Base-by-base conservation (phyloP, 2,329 filamentous ascomycete genomes). In the Fusarium euwallaceae region DNA sequence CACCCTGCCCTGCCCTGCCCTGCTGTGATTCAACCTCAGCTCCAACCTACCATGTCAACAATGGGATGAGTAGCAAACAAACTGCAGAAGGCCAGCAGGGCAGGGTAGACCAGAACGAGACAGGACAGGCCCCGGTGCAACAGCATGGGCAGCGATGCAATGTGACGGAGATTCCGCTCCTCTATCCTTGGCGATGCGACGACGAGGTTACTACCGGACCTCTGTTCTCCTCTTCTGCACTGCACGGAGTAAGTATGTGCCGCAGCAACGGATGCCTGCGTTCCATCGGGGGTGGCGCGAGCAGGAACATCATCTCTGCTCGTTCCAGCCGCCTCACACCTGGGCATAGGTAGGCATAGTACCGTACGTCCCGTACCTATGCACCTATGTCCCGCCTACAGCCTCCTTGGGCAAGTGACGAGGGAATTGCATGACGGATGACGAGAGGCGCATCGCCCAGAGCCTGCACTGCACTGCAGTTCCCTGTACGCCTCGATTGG, bases 1-100 rank as follows among this genome's bases (percentile, higher is more conserved):
- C 69, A 63, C 61, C 34, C 34, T 64, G 22, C 48, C 37, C 45
- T 51, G 41, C 66, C 37, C 45, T 51, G 41, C 36, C n/a, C 39
- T 73, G 66, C 66, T 55, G 14, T 27, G 22, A 51, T 32, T 71
- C 64, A 64, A 67, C 51, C 24, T 48, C 66, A 74, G 67, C 58
- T 51, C 43, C 36, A 61, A 64, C 45, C 58, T 62, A 63, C 72
- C 61, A 63, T 51, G 63, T 72, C 64, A 74, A 41, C 16, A 24
- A 32, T 37, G 48, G 34, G 32, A 36, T 36, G 45, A 51, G 45
- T 24, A 51, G 14, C 27, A 51, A 51, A 24, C 58, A 55, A 45
- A 60, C 56, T 51, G 41, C 43, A 68, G 20, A 12, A 45, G 4
- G 59, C 29, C 56, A 63, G 58, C 59, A 61, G 29, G 39, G 32